A percentile compares a stretch with the other conserved stretches of the same genome.
Evolutionary conservation across 2,329 filamentous ascomycete species (phyloP).

Genomic region (Colletotrichum trifolii): DNA sequence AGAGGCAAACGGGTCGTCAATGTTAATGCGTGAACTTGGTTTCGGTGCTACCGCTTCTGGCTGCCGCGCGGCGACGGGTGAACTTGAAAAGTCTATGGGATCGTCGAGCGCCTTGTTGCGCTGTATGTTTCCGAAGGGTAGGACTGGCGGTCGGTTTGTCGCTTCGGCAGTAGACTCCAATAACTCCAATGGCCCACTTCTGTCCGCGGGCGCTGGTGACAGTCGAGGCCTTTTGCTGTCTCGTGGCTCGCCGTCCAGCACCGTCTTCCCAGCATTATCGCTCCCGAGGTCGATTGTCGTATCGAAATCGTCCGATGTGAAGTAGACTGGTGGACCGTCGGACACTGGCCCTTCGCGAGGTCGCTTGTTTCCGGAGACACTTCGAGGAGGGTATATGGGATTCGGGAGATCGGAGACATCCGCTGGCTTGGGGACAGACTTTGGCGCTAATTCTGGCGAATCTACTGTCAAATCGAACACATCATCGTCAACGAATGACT

Average conservation of each 20-base stretch:
- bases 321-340: constrained; percentile 41
- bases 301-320: constrained; percentile 55
- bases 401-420: not conserved
- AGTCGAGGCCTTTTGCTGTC: constrained; percentile 45
- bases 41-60: not conserved
- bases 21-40: not conserved
- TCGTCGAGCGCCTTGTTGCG: constrained; percentile 24
- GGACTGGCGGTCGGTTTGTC: not conserved
- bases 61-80: constrained; percentile 38
- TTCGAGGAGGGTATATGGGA: not conserved
- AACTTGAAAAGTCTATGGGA: constrained; percentile 52
- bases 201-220: constrained; percentile 31
- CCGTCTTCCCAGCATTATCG: not conserved
- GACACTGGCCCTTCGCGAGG: constrained; percentile 12
- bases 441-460: not conserved
- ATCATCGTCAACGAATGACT: constrained; percentile 18
- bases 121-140: not conserved
- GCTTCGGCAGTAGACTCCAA: constrained; percentile 16
- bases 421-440: not conserved
- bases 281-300: constrained; percentile 50
- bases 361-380: constrained; percentile 6
- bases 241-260: constrained; percentile 36
- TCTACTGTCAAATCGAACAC: constrained; percentile 38
- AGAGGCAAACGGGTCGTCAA: constrained; percentile 40
- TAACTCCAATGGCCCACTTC: not conserved